A percentile compares a stretch with the other conserved stretches of the same genome.
phyloP scores from a whole-genome alignment of 2,329 filamentous ascomycete species.

The Pseudocercospora cruenta region DNA sequence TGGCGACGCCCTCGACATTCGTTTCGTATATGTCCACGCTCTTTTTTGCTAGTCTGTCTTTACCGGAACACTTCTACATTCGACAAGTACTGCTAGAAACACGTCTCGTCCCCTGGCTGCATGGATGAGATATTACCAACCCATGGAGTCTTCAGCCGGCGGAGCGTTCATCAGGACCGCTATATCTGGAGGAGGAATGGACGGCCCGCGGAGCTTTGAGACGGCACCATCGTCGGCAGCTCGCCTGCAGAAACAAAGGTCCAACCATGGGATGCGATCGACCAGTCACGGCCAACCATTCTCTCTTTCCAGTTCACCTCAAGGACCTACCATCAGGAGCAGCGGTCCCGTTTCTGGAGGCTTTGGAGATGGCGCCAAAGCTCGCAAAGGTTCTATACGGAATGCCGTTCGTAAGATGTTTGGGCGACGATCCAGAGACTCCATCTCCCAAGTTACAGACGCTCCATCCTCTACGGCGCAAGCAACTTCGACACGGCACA shows the following conservation, averaged over 20 bases:
- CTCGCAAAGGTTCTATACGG: conserved; percentile 40
- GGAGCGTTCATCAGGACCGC: neutral
- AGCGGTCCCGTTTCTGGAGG: conserved; percentile 14
- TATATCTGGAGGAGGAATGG: conserved; percentile 15
- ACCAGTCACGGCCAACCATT: conserved; percentile 27
- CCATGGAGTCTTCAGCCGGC: conserved; percentile 1
- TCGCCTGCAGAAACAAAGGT: conserved; percentile 32
- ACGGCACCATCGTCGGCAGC: conserved; percentile 14
- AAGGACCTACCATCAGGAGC: conserved; percentile 10
- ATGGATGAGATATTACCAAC: conserved; percentile 1
- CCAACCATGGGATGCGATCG: conserved; percentile 26
- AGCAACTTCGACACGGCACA: conserved; percentile 31
- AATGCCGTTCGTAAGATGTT: conserved; percentile 44
- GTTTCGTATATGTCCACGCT: conserved; percentile 8
- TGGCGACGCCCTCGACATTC: conserved; percentile 11
- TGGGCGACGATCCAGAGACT: conserved; percentile 37
- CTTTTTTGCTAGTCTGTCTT: conserved; percentile 8
- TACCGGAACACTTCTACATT: neutral
- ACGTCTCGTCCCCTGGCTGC: neutral
- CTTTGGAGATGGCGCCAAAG: conserved; percentile 25
- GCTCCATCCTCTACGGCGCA: neutral
- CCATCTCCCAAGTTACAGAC: conserved; percentile 20
- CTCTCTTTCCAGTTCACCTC: conserved; percentile 15
- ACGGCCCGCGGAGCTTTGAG: conserved; percentile 27
- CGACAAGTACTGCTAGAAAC: neutral